Base-by-base conservation (phyloP, 345 rosid genomes). In the Viola odorata region DNA sequence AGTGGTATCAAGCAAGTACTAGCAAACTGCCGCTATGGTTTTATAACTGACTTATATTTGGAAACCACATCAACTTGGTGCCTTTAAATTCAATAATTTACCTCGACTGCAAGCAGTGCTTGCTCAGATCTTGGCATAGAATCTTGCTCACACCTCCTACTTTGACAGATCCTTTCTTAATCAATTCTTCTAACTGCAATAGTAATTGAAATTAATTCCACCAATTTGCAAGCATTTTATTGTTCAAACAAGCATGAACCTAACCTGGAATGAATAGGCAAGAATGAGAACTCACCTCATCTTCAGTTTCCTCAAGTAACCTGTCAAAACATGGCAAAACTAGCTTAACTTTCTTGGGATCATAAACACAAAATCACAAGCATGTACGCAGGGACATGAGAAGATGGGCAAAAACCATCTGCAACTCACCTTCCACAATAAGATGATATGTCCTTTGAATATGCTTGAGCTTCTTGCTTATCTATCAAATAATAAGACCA, bases 301-400 rank as follows among this genome's bases (percentile, higher is more conserved):
- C 99, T 85, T 94, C 99, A 13, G 86, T 85, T 64, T 90, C 91
- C 84, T 94, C 92, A 44, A 90, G 83, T 65, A 94, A 85, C 75
- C 97, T 88, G 77, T 65, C 41, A 32, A 50, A 64, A 60, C 66
- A 69, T 36, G 32, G 32, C 1, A 23, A 23, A 2, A 23, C 32
- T 23, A 23, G 32, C 2, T 23, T 23, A 23, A 23, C 2, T 23
- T 23, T 23, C 32, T 2, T 23, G 32, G 32, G 32, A 23, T 1
- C 32, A 23, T 1, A 55, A 16, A 36, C 6, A 61, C 23, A 36
- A 36, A 66, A n/a, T 52, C 37, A 59, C 7, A 23, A 14, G 63
- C 60, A 40, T 55, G 36, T 5, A 5, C 32, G 32, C 32, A 42
- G 5, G 48, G 17, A 50, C 59, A 61, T 15, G 50, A 4, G 13